Percentiles rank a stretch among this genome's conserved stretches.
phyloP scores from a whole-genome alignment of 352 stramenopile genomes.

The Globisporangium carolinianum region DNA sequence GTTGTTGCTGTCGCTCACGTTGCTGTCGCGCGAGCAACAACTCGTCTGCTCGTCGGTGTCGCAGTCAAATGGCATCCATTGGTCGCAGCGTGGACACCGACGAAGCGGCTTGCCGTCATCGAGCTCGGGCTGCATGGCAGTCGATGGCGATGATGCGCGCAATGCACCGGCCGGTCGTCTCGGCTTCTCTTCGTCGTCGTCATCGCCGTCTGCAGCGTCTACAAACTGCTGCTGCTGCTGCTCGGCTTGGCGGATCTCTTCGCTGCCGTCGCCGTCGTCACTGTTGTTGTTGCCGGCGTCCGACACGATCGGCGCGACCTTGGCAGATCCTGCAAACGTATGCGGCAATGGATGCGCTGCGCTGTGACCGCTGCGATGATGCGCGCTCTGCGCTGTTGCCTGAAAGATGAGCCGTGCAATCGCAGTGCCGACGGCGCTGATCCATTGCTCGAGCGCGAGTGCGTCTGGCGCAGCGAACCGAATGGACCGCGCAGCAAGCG shows the following conservation, averaged over 20 bases:
- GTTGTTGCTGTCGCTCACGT: slow-evolving; percentile 16
- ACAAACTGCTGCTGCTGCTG: slow-evolving; percentile 1
- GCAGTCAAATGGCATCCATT: slow-evolving; percentile 23
- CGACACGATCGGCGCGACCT: slow-evolving; percentile 7
- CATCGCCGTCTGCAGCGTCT: neutral
- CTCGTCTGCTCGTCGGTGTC: slow-evolving; percentile 18
- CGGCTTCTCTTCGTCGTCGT: slow-evolving; percentile 10
- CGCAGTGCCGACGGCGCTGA: slow-evolving; percentile 35
- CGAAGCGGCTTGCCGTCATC: neutral
- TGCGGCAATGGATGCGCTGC: slow-evolving; percentile 17
- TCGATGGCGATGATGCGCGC: neutral
- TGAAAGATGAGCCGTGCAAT: slow-evolving; percentile 40
- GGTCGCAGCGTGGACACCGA: slow-evolving; percentile 3
- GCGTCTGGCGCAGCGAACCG: slow-evolving; percentile 31
- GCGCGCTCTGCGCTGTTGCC: slow-evolving; percentile 8
- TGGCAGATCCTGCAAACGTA: neutral
- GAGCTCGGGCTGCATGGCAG: neutral
- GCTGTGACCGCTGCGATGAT: neutral
- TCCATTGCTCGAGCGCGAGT: slow-evolving; percentile 32
- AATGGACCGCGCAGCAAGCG: slow-evolving; percentile 15
- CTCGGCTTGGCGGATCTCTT: slow-evolving; percentile 14
- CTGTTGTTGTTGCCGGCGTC: slow-evolving; percentile 2
- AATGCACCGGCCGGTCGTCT: neutral
- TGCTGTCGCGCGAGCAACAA: slow-evolving; percentile 11
- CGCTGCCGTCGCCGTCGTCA: neutral